Percentiles rank a stretch among this genome's conserved stretches.
These are phyloP conservation scores for Santalum album DNA, from an alignment of 164 flowering plant genomes.

Conservation along the genomic window DNA sequence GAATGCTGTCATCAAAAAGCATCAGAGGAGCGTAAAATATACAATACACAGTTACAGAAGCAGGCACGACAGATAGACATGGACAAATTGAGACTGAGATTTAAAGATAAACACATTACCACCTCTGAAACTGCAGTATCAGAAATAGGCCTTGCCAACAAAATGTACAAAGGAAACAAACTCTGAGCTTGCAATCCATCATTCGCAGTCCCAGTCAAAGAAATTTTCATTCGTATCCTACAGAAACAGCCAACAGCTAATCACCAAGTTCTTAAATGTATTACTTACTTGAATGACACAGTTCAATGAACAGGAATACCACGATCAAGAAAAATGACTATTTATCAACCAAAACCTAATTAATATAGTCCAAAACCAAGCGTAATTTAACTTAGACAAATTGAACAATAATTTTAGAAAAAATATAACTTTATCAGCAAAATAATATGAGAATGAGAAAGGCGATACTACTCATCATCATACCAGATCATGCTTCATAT, in stretches of 20 bases:
- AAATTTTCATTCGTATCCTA: conserved; percentile 67
- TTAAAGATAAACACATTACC: conserved; percentile 3
- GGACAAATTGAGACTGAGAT: not conserved
- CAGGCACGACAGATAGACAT: not conserved
- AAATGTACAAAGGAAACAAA: conserved; percentile 52
- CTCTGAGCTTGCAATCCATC: conserved; percentile 32
- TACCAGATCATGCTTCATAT: too few relatives aligned
- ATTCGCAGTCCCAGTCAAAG: conserved; percentile 35
- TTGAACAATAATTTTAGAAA: too few relatives aligned
- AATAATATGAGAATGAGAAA: too few relatives aligned
- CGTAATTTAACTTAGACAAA: too few relatives aligned
- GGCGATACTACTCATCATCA: too few relatives aligned
- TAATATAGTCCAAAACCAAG: too few relatives aligned
- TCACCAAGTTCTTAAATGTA: not conserved
- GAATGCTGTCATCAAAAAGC: conserved; percentile 26
- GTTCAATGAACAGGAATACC: too few relatives aligned
- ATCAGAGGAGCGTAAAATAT: conserved; percentile 4
- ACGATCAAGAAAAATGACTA: too few relatives aligned
- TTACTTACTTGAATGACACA: too few relatives aligned
- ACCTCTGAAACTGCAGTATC: conserved; percentile 46
- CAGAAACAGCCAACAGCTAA: conserved; percentile 10
- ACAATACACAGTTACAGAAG: not conserved
- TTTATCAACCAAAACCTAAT: too few relatives aligned
- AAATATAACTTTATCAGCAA: too few relatives aligned
- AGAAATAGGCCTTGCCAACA: conserved; percentile 54